Conservation (phyloP, 441 rosid species). For the Gossypium laxum region DNA sequence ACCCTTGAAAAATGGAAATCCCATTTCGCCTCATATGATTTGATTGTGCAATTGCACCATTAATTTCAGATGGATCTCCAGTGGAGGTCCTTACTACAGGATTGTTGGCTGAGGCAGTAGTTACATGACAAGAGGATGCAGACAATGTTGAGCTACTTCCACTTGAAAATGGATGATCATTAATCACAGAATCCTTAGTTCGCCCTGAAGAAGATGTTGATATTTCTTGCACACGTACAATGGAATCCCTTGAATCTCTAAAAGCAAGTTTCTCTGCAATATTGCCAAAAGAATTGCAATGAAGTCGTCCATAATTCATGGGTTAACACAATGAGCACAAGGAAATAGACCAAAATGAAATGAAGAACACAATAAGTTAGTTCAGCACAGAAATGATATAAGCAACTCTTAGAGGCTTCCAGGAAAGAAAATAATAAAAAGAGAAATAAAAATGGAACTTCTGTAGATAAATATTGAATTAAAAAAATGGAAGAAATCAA, state of each 20-base stretch:
- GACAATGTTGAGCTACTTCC: slow-evolving; percentile 32
- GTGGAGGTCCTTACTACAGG: slow-evolving; percentile 31
- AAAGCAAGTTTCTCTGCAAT: slow-evolving; percentile 48
- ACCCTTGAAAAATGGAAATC: slow-evolving; percentile 73
- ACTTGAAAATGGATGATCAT: slow-evolving; percentile 28
- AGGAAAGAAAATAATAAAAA: background rate
- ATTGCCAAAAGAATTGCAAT: background rate
- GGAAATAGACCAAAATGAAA: background rate
- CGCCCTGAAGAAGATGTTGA: slow-evolving; percentile 33
- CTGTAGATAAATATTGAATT: background rate
- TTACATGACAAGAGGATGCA: slow-evolving; percentile 39
- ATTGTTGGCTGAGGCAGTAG: slow-evolving; percentile 19
- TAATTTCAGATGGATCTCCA: slow-evolving; percentile 29
- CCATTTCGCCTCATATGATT: slow-evolving; percentile 36
- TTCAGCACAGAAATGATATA: slow-evolving; percentile 2
- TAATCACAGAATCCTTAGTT: slow-evolving; percentile 26
- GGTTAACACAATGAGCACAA: slow-evolving; percentile 2
- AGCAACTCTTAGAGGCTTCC: background rate
- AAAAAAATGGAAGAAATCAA: background rate
- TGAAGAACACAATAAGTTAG: background rate
- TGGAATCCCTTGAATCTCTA: slow-evolving; percentile 34
- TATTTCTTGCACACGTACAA: slow-evolving; percentile 41
- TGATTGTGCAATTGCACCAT: slow-evolving; percentile 37
- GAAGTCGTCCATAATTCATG: background rate
- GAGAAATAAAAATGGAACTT: background rate